Percentiles rank a stretch among this genome's conserved stretches.
Conservation (phyloP, 805 yeast species). For the Clavispora santaluciae region DNA sequence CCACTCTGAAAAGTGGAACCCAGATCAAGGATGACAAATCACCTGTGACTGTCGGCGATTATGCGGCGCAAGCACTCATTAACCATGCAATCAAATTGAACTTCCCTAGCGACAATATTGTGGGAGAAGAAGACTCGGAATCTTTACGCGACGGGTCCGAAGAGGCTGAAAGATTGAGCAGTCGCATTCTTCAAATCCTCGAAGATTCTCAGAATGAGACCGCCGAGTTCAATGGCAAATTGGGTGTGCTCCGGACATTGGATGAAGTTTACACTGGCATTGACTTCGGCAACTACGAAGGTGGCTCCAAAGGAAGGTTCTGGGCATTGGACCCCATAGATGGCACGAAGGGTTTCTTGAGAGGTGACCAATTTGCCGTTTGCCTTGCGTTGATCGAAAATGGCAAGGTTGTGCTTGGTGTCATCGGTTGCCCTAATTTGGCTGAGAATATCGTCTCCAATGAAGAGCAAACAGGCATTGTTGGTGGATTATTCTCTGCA, state of each 20-base stretch:
- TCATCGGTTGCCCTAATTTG: conserved; percentile 94
- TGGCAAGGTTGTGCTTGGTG: conserved; percentile 83
- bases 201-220: conserved; percentile 48
- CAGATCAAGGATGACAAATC: conserved; percentile 83
- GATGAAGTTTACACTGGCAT: conserved; percentile 58
- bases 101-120: conserved; percentile 81
- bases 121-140: conserved; percentile 90
- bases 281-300: conserved; percentile 74
- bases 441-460: conserved; percentile 44
- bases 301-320: conserved; percentile 75
- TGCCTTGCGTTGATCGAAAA: conserved; percentile 87
- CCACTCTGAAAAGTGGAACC: conserved; percentile 46
- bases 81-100: conserved; percentile 74
- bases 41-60: conserved; percentile 96
- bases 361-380: conserved; percentile 97
- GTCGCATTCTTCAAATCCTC: conserved; percentile 57
- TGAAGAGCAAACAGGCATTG: conserved; percentile 28
- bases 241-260: conserved; percentile 41
- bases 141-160: conserved; percentile 43
- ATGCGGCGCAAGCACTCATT: conserved; percentile 90
- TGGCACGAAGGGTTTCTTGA: conserved; percentile 91
- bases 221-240: conserved; percentile 18
- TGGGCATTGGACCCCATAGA: conserved; percentile 99
- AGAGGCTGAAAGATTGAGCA: conserved; percentile 45
- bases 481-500: conserved; percentile 76